Evolutionary conservation across 148 eudicot genomes (phyloP), one percentile per base, ranked within the genome.

Genomic region (Persicaria tinctoria): DNA sequence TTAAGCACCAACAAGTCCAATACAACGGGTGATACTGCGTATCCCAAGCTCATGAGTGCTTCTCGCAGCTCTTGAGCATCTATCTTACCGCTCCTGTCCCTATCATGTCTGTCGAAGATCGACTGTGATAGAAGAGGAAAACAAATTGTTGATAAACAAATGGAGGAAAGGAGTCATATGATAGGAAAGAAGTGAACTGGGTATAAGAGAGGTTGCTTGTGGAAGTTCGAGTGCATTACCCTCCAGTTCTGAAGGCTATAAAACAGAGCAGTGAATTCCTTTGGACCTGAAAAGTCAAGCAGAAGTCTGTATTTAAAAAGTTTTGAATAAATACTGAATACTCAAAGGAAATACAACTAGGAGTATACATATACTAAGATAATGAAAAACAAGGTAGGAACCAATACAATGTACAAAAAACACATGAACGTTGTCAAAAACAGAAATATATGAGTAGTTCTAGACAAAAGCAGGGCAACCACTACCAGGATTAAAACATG

Each of bases 171-270:
- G 8, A 20, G 41, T 32, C 41, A 32, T 32, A 32, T 1, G 1
- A 50, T 50, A 6, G 11, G 12, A 10, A 32, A 13, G 16, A 5
- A 10, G 10, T 20, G 41, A 17, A 6, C 5, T 6, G 68, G 44
- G 44, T 4, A 41, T 11, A 38, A 63, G 6, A 51, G 8, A 12
- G 47, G 46, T 41, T 73, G 46, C 18, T 74, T 1, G 3, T 50
- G 10, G 14, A 56, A 44, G 51, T 46, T 51, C 32, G 72, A 9
- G 68, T 68, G 69, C 73, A 68, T 44, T 84, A 93, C 98, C 97
- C 95, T 91, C 97, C 97, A 93, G 80, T 77, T 88, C 78, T 93
- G 98, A 66, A 93, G 89, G 79, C 93, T 85, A 77, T 88, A 91
- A 72, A 79, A 91, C 82, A 93, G 86, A 16, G 87, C 66, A 5